Evolutionary conservation across 768 basidiomycete species (phyloP), one percentile per base, ranked within the genome.

Genomic region (Tephrocybe sp.): DNA sequence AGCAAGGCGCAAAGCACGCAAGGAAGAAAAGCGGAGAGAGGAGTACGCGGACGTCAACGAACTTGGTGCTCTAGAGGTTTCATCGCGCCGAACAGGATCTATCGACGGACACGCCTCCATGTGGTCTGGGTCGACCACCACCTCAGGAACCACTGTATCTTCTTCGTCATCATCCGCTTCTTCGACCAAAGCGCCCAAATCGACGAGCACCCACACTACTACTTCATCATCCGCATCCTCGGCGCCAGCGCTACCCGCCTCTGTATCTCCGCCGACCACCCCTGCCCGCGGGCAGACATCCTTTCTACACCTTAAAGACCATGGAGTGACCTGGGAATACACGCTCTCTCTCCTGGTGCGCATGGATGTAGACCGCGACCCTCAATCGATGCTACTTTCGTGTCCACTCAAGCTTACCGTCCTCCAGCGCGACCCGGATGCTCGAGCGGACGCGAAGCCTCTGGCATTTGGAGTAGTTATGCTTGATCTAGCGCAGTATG

Each of bases 401-500:
- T 79, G 74, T 59, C 78, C 80, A 9, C 75, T 89, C 51, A 89
- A 85, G 65, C 72, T 92, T 3, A 74, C 80, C 21, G 77, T 89
- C 27, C 76, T 84, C 54, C 73, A 87, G 54, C 78, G 79, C n/a
- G 77, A 84, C 26, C 79, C 32, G 69, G n/a, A n/a, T n/a, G 72
- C 1, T 86, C 85, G 56, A 74, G 78, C 21, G 43, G 46, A 56
- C n/a, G 61, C 13, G 9, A 53, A 49, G 46, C 47, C 56, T 16
- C 41, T 82, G 2, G 76, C 80, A 6, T 72, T 89, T 2, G 89
- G 89, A 2, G 74, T 73, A 5, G 74, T 90, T 6, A 74, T 79
- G 56, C 73, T 92, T 49, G 86, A 92, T 60, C 73, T 92, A 1
- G 83, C 89, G 0, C 84, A 90, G 60, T 92, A 89, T 57, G 84